Evolutionary conservation across 2,329 filamentous ascomycete species (phyloP).

Genomic region (Fusarium albidum): DNA sequence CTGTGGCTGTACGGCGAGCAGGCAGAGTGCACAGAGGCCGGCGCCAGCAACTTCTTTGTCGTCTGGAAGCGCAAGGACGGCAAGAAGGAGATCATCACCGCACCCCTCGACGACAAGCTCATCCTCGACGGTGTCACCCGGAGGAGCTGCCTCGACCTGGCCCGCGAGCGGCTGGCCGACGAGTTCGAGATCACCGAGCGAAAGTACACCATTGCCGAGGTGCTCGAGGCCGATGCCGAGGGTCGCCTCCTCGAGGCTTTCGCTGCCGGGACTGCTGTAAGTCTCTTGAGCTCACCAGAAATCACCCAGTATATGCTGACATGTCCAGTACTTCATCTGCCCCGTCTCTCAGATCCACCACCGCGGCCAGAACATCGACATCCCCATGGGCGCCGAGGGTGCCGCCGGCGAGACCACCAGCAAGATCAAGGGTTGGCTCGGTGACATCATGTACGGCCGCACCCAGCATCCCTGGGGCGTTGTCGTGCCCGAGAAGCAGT

Average conservation of each 20-base stretch:
- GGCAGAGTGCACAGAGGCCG: conserved; percentile 85
- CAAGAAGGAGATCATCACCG: conserved; percentile 77
- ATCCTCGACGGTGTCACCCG: conserved; percentile 92
- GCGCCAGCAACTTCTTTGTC: conserved; percentile 91
- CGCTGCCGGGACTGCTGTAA: conserved; percentile 83
- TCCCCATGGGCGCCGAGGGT: conserved; percentile 65
- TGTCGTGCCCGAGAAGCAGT: conserved; percentile 68
- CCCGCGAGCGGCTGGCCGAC: conserved; percentile 65
- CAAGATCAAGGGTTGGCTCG: conserved; percentile 72
- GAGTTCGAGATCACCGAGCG: conserved; percentile 80
- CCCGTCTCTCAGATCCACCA: conserved; percentile 75
- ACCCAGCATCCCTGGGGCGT: conserved; percentile 75
- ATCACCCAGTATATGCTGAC: conserved; percentile 28
- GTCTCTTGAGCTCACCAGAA: conserved; percentile 45
- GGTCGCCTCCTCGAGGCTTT: conserved; percentile 86
- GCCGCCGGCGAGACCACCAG: conserved; percentile 62
- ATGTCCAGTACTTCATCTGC: conserved; percentile 71
- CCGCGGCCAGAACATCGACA: conserved; percentile 67
- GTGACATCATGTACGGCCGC: conserved; percentile 78
- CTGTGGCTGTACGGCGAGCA: conserved; percentile 90
- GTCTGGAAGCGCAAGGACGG: conserved; percentile 68
- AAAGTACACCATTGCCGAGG: conserved; percentile 81
- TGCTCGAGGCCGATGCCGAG: conserved; percentile 75
- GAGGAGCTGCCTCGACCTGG: conserved; percentile 78
- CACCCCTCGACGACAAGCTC: conserved; percentile 81